Conservation (phyloP, 73 alveolate genomes). For the Paramecium caudatum region DNA sequence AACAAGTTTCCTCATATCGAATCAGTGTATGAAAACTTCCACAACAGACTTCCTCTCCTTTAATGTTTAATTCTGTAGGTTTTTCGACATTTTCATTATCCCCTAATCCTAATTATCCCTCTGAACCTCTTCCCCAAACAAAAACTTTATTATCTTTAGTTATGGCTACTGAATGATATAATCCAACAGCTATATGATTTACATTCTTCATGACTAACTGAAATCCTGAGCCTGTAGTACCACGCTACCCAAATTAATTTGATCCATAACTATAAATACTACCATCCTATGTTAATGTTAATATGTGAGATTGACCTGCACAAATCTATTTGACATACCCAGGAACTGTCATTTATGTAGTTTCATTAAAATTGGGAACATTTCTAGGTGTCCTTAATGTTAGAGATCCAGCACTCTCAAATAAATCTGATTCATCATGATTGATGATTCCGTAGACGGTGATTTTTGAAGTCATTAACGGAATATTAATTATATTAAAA, state of each 20-base stretch:
- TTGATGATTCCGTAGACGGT: conserved; percentile 7
- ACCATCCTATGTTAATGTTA: conserved; percentile 61
- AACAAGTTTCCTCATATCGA: conserved; percentile 22
- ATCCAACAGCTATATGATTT: not conserved
- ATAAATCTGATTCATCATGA: conserved; percentile 47
- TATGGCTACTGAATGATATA: conserved; percentile 60
- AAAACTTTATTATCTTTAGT: not conserved
- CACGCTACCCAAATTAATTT: conserved; percentile 63
- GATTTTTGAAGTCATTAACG: conserved; percentile 58
- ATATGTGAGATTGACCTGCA: conserved; percentile 55
- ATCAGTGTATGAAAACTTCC: conserved; percentile 63
- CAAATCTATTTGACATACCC: conserved; percentile 44
- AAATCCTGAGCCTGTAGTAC: conserved; percentile 53
- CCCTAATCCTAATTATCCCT: conserved; percentile 66
- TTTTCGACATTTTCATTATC: conserved; percentile 14
- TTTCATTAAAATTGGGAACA: conserved; percentile 58
- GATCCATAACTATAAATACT: conserved; percentile 44
- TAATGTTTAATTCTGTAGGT: not conserved
- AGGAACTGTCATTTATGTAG: not conserved
- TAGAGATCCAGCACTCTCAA: conserved; percentile 43
- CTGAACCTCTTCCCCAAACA: conserved; percentile 68
- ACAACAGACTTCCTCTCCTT: conserved; percentile 53
- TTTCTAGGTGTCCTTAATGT: conserved; percentile 62
- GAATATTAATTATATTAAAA: conserved; percentile 11
- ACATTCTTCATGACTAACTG: conserved; percentile 66